Base-by-base conservation (phyloP, 2,329 filamentous ascomycete species). In the Metarhizium guizhouense region DNA sequence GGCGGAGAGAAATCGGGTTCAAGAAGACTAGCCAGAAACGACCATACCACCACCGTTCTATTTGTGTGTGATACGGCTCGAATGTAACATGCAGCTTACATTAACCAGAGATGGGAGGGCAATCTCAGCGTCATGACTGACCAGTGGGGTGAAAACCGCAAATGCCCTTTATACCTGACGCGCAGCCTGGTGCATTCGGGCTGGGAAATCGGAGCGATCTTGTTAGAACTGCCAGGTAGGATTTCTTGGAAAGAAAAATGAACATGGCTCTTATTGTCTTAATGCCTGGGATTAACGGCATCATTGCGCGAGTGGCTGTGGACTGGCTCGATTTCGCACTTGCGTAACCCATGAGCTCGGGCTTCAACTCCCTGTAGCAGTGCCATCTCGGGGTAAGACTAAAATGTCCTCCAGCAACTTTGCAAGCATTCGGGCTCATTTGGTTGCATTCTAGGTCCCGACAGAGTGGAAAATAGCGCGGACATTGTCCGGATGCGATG, bases 391-490 rank as follows among this genome's bases (percentile, higher is more conserved):
- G 38, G 4, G 42, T 25, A 7, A 45, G 11, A 20, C 42, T 4
- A 25, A 25, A 25, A 45, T 11, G n/a, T 20, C 42, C 5, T 18
- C 18, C 16, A 20, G 42, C n/a, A 20, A 45, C 6, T 45, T 20
- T 20, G 45, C 45, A 48, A 8, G 25, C 25, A 48, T 6, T 13
- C 16, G 20, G 20, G 5, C 45, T 30, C 45, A 48, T 30, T 11
- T 48, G 45, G 45, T 48, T 48, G 20, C 45, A 52, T 52, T n/a
- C 36, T 11, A 10, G 13, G 29, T 53, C 25, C 51, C 51, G 51
- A 53, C 51, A 36, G 51, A 45, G 36, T 53, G 51, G 51, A 47
- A 53, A 53, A 53, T 36, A 47, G 14, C 51, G 51, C 51, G 51
- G 42, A 47, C 51, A 47, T 47, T 53, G 51, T 53, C 25, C 51